phyloP scores from a whole-genome alignment of 768 basidiomycete species.

The Russula earlei region DNA sequence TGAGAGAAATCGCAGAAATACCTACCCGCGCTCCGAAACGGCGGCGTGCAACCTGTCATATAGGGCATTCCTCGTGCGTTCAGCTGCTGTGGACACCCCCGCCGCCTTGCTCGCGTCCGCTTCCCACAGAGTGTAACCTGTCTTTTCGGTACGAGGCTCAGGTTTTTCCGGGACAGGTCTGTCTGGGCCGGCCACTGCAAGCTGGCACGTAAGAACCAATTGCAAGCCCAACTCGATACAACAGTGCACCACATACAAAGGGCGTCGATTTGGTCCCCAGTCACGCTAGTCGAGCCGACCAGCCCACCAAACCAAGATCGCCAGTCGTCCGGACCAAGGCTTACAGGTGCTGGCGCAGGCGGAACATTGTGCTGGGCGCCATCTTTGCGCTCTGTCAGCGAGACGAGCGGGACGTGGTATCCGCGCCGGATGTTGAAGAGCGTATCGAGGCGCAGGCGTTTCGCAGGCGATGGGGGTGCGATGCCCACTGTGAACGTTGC shows the following conservation, averaged over 20 bases:
- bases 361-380: slow-evolving; percentile 28
- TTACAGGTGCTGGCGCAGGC: slow-evolving; percentile 53
- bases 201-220: background rate
- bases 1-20: background rate
- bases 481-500: background rate
- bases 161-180: slow-evolving; percentile 40
- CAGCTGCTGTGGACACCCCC: slow-evolving; percentile 18
- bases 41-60: slow-evolving; percentile 35
- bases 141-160: slow-evolving; percentile 8
- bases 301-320: slow-evolving; percentile 40
- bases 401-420: slow-evolving; percentile 42
- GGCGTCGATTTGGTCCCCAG: slow-evolving; percentile 51
- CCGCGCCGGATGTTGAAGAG: slow-evolving; percentile 48
- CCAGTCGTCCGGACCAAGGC: slow-evolving; percentile 44
- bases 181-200: slow-evolving; percentile 55
- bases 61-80: slow-evolving; percentile 22
- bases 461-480: slow-evolving; percentile 23
- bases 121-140: slow-evolving; percentile 9
- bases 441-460: slow-evolving; percentile 42
- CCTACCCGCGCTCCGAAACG: slow-evolving; percentile 55
- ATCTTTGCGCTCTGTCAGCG: slow-evolving; percentile 36
- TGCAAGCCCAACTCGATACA: background rate
- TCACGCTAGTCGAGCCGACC: slow-evolving; percentile 32
- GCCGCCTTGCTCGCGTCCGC: slow-evolving; percentile 11
- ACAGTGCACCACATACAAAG: slow-evolving; percentile 35